Base-by-base conservation (phyloP, 1,284 basidiomycete species). In the Apiotrichum mycotoxinovorans region DNA sequence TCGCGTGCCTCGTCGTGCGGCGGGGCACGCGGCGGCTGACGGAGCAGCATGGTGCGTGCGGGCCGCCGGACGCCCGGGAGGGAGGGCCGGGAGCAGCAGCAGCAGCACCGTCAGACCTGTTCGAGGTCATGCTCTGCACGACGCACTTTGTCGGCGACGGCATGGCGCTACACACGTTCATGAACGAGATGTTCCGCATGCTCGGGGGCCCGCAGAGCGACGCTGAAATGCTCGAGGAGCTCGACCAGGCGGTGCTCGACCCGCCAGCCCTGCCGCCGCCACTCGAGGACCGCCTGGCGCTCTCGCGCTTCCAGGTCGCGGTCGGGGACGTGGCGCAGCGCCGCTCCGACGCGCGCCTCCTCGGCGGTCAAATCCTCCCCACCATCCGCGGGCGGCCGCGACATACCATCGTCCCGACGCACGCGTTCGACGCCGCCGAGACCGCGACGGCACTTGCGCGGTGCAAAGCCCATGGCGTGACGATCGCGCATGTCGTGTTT, bases 121-220 rank as follows among this genome's bases (percentile, higher is more conserved):
- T 15, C 14, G 52, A 87, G 66, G 69, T 86, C 49, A 72, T 87
- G 49, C 80, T 89, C 33, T 84, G 84, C 65, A 84, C 86, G 4
- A 82, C 85, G 12, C 87, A 89, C 66, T 89, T 84, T 71, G 71
- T 89, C 40, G 87, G 87, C 11, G 88, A 90, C 68, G 87, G 87
- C 26, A 87, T 88, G 83, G 87, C 87, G 3, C 79, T 89, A 18
- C 87, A 90, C 71, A 79, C 80, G 56, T 85, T 85, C 59, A 85
- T 85, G 14, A 86, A 88, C 68, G 85, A 89, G 63, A 84, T 89
- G 68, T 85, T 88, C 69, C 64, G 70, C 12, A 75, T 89, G 7
- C 76, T 90, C 26, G 45, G 33, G 18, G 46, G 27, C 10, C 50
- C 52, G 8, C 34, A 53, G 3, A 12, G n/a, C 14, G 27, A 27